Conservation (phyloP, 345 rosid species). For the Odontarrhena argentea region DNA sequence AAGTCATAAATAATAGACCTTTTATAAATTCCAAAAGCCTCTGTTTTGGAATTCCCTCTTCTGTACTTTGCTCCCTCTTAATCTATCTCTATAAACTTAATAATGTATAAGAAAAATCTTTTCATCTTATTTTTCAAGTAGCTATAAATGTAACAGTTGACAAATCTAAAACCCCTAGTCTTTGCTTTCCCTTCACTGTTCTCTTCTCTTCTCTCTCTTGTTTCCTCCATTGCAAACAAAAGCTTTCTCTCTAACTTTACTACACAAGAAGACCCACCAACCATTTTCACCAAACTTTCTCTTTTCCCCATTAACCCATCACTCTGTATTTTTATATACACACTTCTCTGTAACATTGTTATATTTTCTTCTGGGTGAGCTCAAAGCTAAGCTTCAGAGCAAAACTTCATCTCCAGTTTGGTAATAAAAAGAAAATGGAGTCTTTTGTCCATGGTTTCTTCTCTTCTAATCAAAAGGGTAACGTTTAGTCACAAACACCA, state of each 20-base stretch:
- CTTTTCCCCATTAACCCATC: constrained; percentile 16
- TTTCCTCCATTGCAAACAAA: constrained; percentile 93
- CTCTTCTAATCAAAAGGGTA: constrained; percentile 48
- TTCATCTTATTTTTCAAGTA: constrained; percentile 14
- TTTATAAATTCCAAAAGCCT: constrained; percentile 28
- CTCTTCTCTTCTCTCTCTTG: constrained; percentile 43
- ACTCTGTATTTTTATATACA: constrained; percentile 9
- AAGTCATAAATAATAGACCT: not conserved
- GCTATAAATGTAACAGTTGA: constrained; percentile 53
- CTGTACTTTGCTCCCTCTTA: constrained; percentile 20
- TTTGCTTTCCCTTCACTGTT: constrained; percentile 56
- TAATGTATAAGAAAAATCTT: not conserved
- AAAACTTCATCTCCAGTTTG: constrained; percentile 33
- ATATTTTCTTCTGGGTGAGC: constrained; percentile 34
- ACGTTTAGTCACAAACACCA: constrained; percentile 40
- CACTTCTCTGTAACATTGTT: constrained; percentile 6
- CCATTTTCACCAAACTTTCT: constrained; percentile 46
- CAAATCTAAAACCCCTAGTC: constrained; percentile 10
- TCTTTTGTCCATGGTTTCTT: constrained; percentile 44
- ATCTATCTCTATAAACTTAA: constrained; percentile 6
- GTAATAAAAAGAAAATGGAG: constrained; percentile 42
- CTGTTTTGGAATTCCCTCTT: constrained; percentile 35
- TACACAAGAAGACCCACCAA: constrained; percentile 53
- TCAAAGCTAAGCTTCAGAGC: constrained; percentile 5
- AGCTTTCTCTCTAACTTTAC: constrained; percentile 59